These are phyloP conservation scores for Carex littledalei DNA, from an alignment of 176 grass and related monocot species.

Conservation along the genomic window DNA sequence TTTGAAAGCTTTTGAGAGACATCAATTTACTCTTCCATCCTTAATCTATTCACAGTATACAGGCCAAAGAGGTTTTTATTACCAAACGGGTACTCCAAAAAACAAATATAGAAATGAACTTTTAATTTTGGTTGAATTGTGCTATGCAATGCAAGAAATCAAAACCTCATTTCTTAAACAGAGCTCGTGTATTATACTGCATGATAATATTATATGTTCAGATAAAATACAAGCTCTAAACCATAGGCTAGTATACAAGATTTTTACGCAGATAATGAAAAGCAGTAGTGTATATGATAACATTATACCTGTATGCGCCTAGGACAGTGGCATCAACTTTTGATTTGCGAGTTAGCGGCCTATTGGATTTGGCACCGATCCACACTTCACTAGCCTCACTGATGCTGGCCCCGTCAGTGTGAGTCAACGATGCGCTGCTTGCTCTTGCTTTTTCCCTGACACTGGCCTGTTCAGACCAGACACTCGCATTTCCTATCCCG, in stretches of 20 bases:
- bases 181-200: not conserved
- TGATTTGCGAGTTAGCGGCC: slow-evolving; percentile 6
- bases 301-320: slow-evolving; percentile 1
- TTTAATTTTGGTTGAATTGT: not conserved
- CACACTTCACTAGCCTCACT: not conserved
- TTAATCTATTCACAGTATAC: not conserved
- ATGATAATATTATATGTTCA: slow-evolving; percentile 7
- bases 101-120: not conserved
- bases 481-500: not conserved
- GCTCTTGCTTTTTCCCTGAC: not conserved
- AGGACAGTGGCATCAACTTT: not conserved
- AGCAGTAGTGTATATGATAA: not conserved
- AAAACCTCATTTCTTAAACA: not conserved
- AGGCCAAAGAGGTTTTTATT: not conserved
- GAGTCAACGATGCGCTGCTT: not conserved
- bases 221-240: not conserved
- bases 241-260: not conserved
- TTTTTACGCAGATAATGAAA: not conserved
- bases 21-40: not conserved
- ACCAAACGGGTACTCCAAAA: not conserved
- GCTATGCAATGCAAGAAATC: not conserved
- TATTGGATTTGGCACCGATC: slow-evolving; percentile 13
- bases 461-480: not conserved
- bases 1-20: not conserved
- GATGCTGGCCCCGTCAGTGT: not conserved